These are phyloP conservation scores for Vitrella brassicaformis DNA, from an alignment of 73 alveolate species.

Conservation along the genomic window DNA sequence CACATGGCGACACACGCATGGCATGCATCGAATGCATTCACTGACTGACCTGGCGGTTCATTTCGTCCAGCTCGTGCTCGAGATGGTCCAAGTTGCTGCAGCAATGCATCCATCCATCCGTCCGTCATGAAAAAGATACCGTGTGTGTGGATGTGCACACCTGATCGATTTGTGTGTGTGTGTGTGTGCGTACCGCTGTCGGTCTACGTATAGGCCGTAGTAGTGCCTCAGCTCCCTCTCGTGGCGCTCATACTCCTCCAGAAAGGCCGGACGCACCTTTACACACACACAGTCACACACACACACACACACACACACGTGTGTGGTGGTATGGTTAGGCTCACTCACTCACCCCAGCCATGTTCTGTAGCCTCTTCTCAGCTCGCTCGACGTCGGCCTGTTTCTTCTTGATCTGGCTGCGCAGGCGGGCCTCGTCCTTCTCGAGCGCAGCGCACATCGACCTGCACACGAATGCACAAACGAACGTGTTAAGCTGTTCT, in stretches of 20 bases:
- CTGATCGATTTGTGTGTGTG: too few species aligned
- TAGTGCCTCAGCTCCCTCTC: conserved; percentile 53
- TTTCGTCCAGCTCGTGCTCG: not conserved
- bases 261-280: conserved; percentile 43
- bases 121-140: too few species aligned
- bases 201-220: conserved; percentile 62
- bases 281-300: not conserved
- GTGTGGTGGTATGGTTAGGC: too few species aligned
- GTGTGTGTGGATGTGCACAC: too few species aligned
- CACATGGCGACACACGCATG: too few species aligned
- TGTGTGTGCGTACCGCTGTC: too few species aligned
- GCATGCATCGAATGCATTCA: too few species aligned
- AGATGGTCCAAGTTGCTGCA: not conserved
- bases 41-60: too few species aligned
- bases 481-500: not conserved
- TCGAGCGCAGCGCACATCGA: conserved; percentile 47
- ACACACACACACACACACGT: not conserved
- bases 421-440: conserved; percentile 50
- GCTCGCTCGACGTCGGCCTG: conserved; percentile 66
- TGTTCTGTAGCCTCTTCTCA: conserved; percentile 58
- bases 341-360: conserved; percentile 25
- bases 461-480: not conserved
- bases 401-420: conserved; percentile 51
- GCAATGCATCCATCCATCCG: too few species aligned
- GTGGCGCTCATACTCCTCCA: conserved; percentile 59